phyloP scores from a whole-genome alignment of 1,284 basidiomycete genomes.

The Rhodotorula sp. region DNA sequence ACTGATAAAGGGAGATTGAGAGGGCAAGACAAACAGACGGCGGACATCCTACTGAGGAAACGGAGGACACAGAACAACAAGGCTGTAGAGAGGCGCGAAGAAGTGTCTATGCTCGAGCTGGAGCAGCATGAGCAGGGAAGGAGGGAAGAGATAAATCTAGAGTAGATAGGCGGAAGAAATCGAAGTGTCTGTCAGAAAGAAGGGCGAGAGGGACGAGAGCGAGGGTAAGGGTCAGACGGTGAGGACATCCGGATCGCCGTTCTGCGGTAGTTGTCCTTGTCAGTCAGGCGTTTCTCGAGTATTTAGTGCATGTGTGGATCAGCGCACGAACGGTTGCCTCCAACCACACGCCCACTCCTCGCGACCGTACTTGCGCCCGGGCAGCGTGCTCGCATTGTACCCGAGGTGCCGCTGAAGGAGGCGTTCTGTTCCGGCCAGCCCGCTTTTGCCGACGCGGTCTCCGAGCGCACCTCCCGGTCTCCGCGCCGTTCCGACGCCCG shows the following conservation, averaged over 20 bases:
- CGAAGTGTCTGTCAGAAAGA: background rate
- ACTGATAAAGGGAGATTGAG: too few species aligned
- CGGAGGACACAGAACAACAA: too few species aligned
- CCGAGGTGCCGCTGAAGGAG: constrained; percentile 32
- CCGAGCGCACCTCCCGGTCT: constrained; percentile 10
- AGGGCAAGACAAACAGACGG: too few species aligned
- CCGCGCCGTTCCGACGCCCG: constrained; percentile 5
- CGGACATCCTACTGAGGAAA: too few species aligned
- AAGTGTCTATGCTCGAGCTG: too few species aligned
- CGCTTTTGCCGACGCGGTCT: constrained; percentile 33
- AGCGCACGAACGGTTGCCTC: constrained; percentile 38
- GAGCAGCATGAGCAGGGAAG: too few species aligned
- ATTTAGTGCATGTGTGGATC: background rate
- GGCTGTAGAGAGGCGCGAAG: too few species aligned
- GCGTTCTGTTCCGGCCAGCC: constrained; percentile 28
- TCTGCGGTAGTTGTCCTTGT: constrained; percentile 5
- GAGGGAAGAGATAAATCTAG: background rate
- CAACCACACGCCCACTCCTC: constrained; percentile 40
- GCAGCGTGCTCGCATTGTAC: constrained; percentile 35
- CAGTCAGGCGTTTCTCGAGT: background rate
- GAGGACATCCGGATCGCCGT: constrained; percentile 36
- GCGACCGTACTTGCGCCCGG: constrained; percentile 34
- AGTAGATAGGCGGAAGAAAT: background rate
- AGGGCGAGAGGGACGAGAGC: too few species aligned
- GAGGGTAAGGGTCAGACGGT: constrained; percentile 7